These are phyloP conservation scores for Leccinum arenicola DNA, from an alignment of 768 basidiomycete genomes.

Conservation along the genomic window DNA sequence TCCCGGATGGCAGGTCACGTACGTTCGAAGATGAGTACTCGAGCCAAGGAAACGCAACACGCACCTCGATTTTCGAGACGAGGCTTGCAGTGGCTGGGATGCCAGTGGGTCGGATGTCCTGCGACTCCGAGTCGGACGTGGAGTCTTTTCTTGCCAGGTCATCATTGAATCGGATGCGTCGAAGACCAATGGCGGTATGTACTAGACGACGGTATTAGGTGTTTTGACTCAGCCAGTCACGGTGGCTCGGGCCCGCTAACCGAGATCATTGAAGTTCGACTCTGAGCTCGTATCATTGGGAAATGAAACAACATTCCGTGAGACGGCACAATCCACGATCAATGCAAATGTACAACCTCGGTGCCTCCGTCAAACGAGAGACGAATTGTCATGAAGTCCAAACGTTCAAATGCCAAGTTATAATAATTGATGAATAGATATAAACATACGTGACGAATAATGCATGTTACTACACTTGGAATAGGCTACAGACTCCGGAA, in stretches of 20 bases:
- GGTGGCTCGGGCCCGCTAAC: not conserved
- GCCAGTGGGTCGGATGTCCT: constrained; percentile 14
- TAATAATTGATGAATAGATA: not conserved
- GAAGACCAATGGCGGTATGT: not conserved
- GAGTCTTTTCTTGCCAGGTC: not conserved
- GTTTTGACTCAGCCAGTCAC: not conserved
- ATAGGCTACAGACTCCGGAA: constrained; percentile 15
- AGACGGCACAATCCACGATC: too few species aligned
- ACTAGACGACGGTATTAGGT: not conserved
- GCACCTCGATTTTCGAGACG: constrained; percentile 28
- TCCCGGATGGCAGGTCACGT: too few species aligned
- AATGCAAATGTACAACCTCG: not conserved
- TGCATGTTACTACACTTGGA: constrained; percentile 13
- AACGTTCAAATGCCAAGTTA: not conserved
- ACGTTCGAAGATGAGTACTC: not conserved
- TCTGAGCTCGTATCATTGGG: too few species aligned
- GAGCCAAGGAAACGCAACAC: not conserved
- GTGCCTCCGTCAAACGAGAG: not conserved
- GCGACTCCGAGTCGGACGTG: not conserved
- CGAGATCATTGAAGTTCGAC: not conserved
- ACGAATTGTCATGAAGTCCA: not conserved
- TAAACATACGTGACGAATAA: constrained; percentile 20
- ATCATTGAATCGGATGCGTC: not conserved
- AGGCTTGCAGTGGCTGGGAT: constrained; percentile 13
- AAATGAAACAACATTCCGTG: not conserved